Evolutionary conservation across 1,284 basidiomycete genomes (phyloP), one percentile per base, ranked within the genome.

Genomic region (Ustilago lituana): DNA sequence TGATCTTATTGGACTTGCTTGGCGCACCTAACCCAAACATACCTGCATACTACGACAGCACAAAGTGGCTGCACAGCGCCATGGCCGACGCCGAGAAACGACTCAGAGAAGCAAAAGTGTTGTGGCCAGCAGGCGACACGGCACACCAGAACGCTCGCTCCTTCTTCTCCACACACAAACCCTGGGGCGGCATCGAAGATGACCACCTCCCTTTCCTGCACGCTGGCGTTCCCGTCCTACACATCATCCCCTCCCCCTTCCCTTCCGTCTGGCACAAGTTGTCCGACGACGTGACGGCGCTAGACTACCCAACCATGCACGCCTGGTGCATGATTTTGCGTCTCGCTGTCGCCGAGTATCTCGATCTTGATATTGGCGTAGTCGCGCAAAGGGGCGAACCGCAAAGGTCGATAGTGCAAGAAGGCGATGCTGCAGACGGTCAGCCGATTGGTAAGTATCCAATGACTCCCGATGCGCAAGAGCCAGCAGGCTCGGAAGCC

Each of bases 151-250:
- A 35, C 9, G 31, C 33, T 11, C 47, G 33, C 3, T 57, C 48
- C n/a, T 77, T 74, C 38, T 71, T 70, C 55, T 47, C 49, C 2
- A 12, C 23, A 6, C 29, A 17, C 17, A 40, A 38, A 41, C 57
- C 47, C 84, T 88, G 26, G 86, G 88, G 87, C 1, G 89, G 89
- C 41, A 90, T 98, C 58, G 92, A 89, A 37, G 96, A 99, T 82
- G 96, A 99, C 83, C 96, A 99, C 82, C 82, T 93, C 23, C 96
- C 96, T 14, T 98, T 99, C 84, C 78, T 96, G 39, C 83, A 85
- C 32, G 84, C 86, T 49, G 96, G 95, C 6, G 94, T 99, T 17
- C 92, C 89, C 55, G 85, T 98, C 44, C 83, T 98, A 65, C 96
- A 99, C 82, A 80, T 98, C 46, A 98, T 98, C 60, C 84, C 94